Evolutionary conservation across 2,329 filamentous ascomycete genomes (phyloP), one percentile per base, ranked within the genome.

Genomic region (Fusarium illudens): DNA sequence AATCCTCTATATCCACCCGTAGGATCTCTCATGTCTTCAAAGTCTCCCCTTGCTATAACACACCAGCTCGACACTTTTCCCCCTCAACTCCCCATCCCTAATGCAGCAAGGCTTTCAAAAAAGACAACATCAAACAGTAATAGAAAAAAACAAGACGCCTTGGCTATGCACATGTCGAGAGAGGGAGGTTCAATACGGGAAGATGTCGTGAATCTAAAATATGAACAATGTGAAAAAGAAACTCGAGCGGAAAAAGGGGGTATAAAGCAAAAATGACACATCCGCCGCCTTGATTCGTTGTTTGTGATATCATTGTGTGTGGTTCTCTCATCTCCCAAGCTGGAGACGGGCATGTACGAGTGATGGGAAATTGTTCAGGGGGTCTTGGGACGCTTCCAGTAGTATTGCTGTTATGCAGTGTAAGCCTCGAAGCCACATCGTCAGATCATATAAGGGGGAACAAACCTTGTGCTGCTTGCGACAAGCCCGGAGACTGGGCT

Each of bases 401-500:
- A 90, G 73, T 90, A 90, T 89, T 90, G 88, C 88, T 90, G 68
- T 64, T 33, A 20, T 48, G 20, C 10, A 62, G 71, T 75, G 65
- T 73, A 52, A 63, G 58, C 30, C 36, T 48, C 12, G n/a, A 13
- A 19, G 12, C 13, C 25, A 34, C 10, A 12, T 17, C 20, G 4
- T 8, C 0, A 56, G 19, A 36, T 42, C 0, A 4, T 20, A 6
- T 11, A 52, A 20, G 15, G 39, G 17, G 1, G 34, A 25, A 61
- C 83, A 76, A 86, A 98, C 95, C 92, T 98, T 98, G 81, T 99
- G 96, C 77, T 96, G 93, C 82, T 97, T 98, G 75, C 96, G 88
- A 76, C 96, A 97, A 75, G 90, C 91, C 70, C 96, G 87, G 74
- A 99, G 82, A 73, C 93, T 96, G 42, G 94, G 95, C 80, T 97